A percentile compares a stretch with the other conserved stretches of the same genome.
Evolutionary conservation across 1,284 basidiomycete genomes (phyloP).

Genomic region (Anthracocystis setariae): DNA sequence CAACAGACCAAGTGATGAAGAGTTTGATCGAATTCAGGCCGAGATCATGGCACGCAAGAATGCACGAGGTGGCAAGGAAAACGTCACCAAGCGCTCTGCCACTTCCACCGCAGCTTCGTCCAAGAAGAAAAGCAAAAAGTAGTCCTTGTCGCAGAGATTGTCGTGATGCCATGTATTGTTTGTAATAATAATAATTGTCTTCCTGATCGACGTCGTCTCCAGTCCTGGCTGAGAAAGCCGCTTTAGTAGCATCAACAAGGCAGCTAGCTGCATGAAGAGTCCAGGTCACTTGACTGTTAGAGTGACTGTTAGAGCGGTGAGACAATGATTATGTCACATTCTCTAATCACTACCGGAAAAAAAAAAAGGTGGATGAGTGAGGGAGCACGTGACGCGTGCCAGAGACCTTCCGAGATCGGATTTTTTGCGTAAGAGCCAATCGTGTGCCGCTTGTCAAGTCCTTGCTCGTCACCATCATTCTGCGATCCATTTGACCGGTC

Average conservation of each 20-base stretch:
- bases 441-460: background rate
- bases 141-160: too few relatives aligned
- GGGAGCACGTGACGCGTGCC: slow-evolving; percentile 30
- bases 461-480: too few relatives aligned
- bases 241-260: background rate
- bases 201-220: background rate
- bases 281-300: too few relatives aligned
- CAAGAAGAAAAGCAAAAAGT: slow-evolving; percentile 45
- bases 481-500: background rate
- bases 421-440: slow-evolving; percentile 35
- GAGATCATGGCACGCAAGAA: slow-evolving; percentile 46
- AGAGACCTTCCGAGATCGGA: slow-evolving; percentile 27
- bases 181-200: too few relatives aligned
- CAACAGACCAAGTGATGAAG: slow-evolving; percentile 44
- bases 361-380: background rate
- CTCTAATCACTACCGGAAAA: too few relatives aligned
- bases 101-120: slow-evolving; percentile 18
- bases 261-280: too few relatives aligned
- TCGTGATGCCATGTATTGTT: slow-evolving; percentile 21
- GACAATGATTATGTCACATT: slow-evolving; percentile 9
- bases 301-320: too few relatives aligned
- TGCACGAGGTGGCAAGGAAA: slow-evolving; percentile 24
- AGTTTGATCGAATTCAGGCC: slow-evolving; percentile 51
- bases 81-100: slow-evolving; percentile 28
- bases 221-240: background rate